Evolutionary conservation across 1,284 basidiomycete species (phyloP), one percentile per base, ranked within the genome.

Genomic region (Cutaneotrichosporon sp.): DNA sequence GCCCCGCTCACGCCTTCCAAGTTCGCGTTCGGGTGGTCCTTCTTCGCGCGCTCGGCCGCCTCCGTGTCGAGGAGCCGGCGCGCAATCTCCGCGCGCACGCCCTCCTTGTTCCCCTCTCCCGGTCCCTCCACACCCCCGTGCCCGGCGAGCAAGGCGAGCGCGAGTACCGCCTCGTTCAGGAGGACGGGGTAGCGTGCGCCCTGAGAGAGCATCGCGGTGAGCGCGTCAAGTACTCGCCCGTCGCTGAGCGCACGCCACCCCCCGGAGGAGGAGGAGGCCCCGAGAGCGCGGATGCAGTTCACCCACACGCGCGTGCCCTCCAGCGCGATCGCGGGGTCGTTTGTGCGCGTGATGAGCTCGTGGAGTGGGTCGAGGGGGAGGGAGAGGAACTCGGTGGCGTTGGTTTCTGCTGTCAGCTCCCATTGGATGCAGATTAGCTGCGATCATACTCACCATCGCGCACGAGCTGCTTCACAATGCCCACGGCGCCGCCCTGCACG

Each of bases 161-260:
- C 90, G 29, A 97, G 85, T 29, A 97, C 82, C 0, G 89, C 91
- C 77, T 98, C 95, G 71, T 95, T 95, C 63, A 97, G 84, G 33
- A 98, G 82, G 50, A 93, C 83, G 0, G 91, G 89, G 72, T 92
- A 91, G 74, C 88, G 88, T 66, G 84, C 85, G 70, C 91, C 92
- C 64, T 87, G 83, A 18, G 86, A 85, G 24, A 95, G 82, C 68
- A 97, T 85, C 63, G 85, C 86, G 1, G 87, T 85, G 27, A 97
- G 82, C 13, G 87, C 85, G 6, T 82, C 82, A 0, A 86, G 83
- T 63, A 85, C 85, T 24, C 85, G 81, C 22, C 79, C 71, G 10
- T 82, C 85, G 55, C 43, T 18, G 18, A 64, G 38, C 69, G 70
- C 66, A 24, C 64, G 60, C 18, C 47, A 33, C n/a, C n/a, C n/a